Conservation (phyloP, 23 red algal species). For the Gracilariopsis chorda region DNA sequence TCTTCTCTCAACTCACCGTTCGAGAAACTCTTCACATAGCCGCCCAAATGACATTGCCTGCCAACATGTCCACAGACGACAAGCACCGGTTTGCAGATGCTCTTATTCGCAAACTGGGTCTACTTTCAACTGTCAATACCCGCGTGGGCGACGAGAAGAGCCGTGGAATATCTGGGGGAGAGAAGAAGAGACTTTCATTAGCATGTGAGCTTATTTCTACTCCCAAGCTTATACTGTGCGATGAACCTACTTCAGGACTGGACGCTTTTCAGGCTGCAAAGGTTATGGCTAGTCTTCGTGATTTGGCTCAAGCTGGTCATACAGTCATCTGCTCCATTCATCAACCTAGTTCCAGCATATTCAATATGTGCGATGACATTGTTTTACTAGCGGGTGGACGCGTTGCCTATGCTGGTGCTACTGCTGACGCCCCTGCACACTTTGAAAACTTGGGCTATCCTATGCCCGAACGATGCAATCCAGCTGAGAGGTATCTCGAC, state of each 20-base stretch:
- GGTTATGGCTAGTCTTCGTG: slow-evolving; percentile 80
- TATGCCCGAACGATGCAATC: slow-evolving; percentile 38
- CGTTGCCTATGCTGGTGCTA: slow-evolving; percentile 70
- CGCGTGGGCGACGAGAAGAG: slow-evolving; percentile 81
- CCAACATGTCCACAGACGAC: slow-evolving; percentile 21
- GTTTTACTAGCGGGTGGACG: slow-evolving; percentile 78
- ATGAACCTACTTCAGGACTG: slow-evolving; percentile 89
- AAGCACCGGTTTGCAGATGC: slow-evolving; percentile 59
- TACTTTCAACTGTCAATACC: slow-evolving; percentile 53
- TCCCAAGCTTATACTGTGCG: slow-evolving; percentile 75
- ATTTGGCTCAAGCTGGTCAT: slow-evolving; percentile 71
- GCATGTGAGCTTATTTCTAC: slow-evolving; percentile 86
- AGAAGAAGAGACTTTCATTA: slow-evolving; percentile 84
- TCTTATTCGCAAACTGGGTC: slow-evolving; percentile 69
- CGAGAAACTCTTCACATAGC: slow-evolving; percentile 87
- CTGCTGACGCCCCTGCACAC: slow-evolving; percentile 33
- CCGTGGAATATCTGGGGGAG: slow-evolving; percentile 90
- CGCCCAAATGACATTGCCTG: slow-evolving; percentile 64
- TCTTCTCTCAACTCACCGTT: slow-evolving; percentile 94
- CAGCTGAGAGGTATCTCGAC: slow-evolving; percentile 80
- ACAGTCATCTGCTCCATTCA: slow-evolving; percentile 94
- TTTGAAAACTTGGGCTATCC: slow-evolving; percentile 71
- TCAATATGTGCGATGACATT: slow-evolving; percentile 92
- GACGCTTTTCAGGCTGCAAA: slow-evolving; percentile 93
- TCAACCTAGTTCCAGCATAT: slow-evolving; percentile 82